These are phyloP conservation scores for Echeveria elegans DNA, from an alignment of 164 flowering plant genomes.

Conservation along the genomic window DNA sequence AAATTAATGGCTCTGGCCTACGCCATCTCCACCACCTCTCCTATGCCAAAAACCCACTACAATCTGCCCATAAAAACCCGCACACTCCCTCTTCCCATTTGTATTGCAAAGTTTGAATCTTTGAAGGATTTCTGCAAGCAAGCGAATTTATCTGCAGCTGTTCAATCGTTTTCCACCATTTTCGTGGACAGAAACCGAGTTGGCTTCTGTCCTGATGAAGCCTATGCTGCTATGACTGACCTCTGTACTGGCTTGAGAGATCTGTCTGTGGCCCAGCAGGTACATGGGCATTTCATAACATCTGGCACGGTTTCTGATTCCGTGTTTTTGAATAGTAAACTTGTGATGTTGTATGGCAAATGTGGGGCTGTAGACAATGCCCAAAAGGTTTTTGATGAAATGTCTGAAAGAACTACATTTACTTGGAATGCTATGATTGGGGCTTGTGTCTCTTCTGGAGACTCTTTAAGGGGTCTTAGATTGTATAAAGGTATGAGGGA, in stretches of 20 bases:
- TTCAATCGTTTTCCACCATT: slow-evolving; percentile 19
- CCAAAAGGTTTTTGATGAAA: slow-evolving; percentile 51
- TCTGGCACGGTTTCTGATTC: slow-evolving; percentile 19
- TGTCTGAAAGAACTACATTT: slow-evolving; percentile 47
- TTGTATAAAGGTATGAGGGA: slow-evolving; percentile 49
- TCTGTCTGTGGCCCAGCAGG: slow-evolving; percentile 42
- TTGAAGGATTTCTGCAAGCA: slow-evolving; percentile 26
- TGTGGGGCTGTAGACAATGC: slow-evolving; percentile 47
- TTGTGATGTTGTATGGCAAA: slow-evolving; percentile 67
- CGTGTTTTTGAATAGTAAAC: slow-evolving; percentile 54
- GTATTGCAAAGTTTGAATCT: slow-evolving; percentile 12
- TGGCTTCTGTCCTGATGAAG: slow-evolving; percentile 24
- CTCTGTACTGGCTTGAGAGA: slow-evolving; percentile 45
- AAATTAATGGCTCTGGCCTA: not conserved
- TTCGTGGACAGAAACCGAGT: slow-evolving; percentile 14
- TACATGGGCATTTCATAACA: slow-evolving; percentile 56
- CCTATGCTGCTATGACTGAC: slow-evolving; percentile 45
- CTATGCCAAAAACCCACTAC: slow-evolving; percentile 12
- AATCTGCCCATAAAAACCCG: slow-evolving; percentile 17
- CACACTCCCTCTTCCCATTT: slow-evolving; percentile 15
- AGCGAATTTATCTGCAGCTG: slow-evolving; percentile 41
- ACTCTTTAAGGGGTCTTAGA: slow-evolving; percentile 37
- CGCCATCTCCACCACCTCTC: not conserved
- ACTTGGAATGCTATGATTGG: slow-evolving; percentile 89
- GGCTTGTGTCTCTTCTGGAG: slow-evolving; percentile 45